These are phyloP conservation scores for Rhizophagus prolifer DNA, from an alignment of 192 early-diverging fungal genomes.

Conservation along the genomic window DNA sequence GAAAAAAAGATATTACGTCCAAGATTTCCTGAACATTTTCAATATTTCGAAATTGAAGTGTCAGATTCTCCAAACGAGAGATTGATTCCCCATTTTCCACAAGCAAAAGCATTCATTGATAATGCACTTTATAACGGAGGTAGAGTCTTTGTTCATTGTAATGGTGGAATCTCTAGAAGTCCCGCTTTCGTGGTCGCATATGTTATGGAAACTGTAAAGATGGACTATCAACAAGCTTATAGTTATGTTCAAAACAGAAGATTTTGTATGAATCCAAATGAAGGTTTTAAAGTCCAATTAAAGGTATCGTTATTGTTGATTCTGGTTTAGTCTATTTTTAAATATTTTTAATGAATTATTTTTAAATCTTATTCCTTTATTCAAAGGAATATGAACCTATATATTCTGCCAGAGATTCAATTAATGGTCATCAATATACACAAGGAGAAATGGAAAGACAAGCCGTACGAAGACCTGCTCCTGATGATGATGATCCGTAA, in stretches of 20 bases:
- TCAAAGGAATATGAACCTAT: conserved; percentile 81
- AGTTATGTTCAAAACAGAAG: conserved; percentile 82
- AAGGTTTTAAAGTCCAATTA: conserved; percentile 78
- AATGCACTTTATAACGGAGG: conserved; percentile 44
- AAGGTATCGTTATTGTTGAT: conserved; percentile 48
- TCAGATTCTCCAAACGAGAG: conserved; percentile 80
- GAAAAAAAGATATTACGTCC: conserved; percentile 64
- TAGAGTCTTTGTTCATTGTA: conserved; percentile 68
- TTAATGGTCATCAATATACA: conserved; percentile 41
- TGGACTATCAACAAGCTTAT: conserved; percentile 71
- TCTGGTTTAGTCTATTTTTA: background rate
- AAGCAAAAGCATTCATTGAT: conserved; percentile 58
- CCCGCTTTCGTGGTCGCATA: conserved; percentile 89
- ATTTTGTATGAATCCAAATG: conserved; percentile 85
- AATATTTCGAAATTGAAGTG: conserved; percentile 70
- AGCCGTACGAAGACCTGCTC: conserved; percentile 51
- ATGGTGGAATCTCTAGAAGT: conserved; percentile 80
- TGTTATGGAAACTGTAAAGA: conserved; percentile 73
- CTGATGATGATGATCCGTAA: conserved; percentile 54
- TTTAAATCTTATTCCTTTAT: conserved; percentile 5
- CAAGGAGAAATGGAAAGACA: conserved; percentile 47
- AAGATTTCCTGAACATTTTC: conserved; percentile 54
- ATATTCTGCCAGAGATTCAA: conserved; percentile 57
- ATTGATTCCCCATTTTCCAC: conserved; percentile 78
- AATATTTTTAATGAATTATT: background rate